Evolutionary conservation across 306 rosid genomes (phyloP), one percentile per base, ranked within the genome.

Genomic region (Hippophae rhamnoides): DNA sequence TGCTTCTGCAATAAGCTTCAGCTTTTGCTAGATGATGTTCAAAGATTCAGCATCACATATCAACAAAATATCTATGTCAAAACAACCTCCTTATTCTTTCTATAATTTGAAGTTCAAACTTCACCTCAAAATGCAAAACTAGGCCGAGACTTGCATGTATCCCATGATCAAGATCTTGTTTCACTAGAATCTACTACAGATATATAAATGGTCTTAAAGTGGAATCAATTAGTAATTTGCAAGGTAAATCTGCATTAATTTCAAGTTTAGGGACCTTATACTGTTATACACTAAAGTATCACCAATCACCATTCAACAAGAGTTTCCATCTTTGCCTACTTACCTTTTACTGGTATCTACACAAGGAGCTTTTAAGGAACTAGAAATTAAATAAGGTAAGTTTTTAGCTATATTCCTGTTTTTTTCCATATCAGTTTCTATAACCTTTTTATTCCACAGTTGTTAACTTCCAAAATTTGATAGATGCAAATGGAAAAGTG

Each of bases 151-250:
- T 27, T 27, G 38, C 3, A 5, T 13, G 14, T 49, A 49, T 49
- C 14, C 14, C 3, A 49, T 12, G 53, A 49, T 12, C n/a, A 18
- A 23, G 8, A 49, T 6, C n/a, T 49, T 23, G 8, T 13, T 14
- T 49, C 53, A 13, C 14, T 49, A 49, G 14, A 49, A 11, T 12
- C 9, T 49, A 49, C 14, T 13, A 49, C 40, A 23, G 3, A 10
- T 54, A 54, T 26, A 26, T 53, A 14, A 53, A 46, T 53, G 61
- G 13, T 10, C 40, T 68, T 56, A 50, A 48, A 42, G 25, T 10
- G 38, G 40, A 12, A n/a, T 38, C 11, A 13, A 48, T 7, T 12
- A 12, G 9, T 31, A 23, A 45, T 60, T 67, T 47, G 13, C 43
- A 38, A 47, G 13, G 9, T 50, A 8, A 5, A 48, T 48, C 7